Evolutionary conservation across 495 filamentous ascomycete species (phyloP).

Genomic region (Amniculicola lignicola): DNA sequence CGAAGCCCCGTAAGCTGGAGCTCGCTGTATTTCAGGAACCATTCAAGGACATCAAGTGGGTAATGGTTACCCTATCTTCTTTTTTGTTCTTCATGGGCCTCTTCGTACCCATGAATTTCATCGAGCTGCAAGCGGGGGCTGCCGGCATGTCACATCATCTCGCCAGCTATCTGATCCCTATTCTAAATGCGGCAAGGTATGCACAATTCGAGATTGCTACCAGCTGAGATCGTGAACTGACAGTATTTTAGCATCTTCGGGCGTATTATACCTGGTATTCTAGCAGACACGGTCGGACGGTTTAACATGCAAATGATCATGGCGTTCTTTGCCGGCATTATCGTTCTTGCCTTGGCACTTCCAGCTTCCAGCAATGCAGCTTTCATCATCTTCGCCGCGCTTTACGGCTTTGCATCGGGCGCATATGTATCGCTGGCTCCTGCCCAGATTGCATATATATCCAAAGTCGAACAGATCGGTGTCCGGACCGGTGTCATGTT

Average conservation of each 20-base stretch:
- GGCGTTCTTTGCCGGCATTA: slow-evolving; percentile 55
- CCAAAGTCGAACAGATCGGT: slow-evolving; percentile 69
- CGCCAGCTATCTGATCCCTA: slow-evolving; percentile 64
- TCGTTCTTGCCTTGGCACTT: slow-evolving; percentile 69
- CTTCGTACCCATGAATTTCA: slow-evolving; percentile 71
- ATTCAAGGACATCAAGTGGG: slow-evolving; percentile 58
- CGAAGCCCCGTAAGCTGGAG: slow-evolving; percentile 52
- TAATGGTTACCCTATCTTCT: slow-evolving; percentile 48
- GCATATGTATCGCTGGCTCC: slow-evolving; percentile 63
- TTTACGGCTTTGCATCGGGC: slow-evolving; percentile 73
- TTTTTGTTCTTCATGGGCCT: slow-evolving; percentile 71
- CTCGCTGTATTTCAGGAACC: slow-evolving; percentile 57
- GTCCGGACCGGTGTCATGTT: slow-evolving; percentile 68
- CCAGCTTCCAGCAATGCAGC: slow-evolving; percentile 58
- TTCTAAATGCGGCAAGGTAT: slow-evolving; percentile 69
- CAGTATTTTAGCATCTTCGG: slow-evolving; percentile 56
- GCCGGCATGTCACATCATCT: slow-evolving; percentile 59
- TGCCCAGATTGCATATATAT: slow-evolving; percentile 66
- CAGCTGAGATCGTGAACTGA: slow-evolving; percentile 6
- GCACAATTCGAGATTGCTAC: slow-evolving; percentile 4
- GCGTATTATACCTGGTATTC: slow-evolving; percentile 67
- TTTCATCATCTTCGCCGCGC: slow-evolving; percentile 60
- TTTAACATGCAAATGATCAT: slow-evolving; percentile 72
- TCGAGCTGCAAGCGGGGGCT: slow-evolving; percentile 56
- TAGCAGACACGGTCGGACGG: slow-evolving; percentile 69